Base-by-base conservation (phyloP, 768 basidiomycete species). In the Cyclocybe aegerita region DNA sequence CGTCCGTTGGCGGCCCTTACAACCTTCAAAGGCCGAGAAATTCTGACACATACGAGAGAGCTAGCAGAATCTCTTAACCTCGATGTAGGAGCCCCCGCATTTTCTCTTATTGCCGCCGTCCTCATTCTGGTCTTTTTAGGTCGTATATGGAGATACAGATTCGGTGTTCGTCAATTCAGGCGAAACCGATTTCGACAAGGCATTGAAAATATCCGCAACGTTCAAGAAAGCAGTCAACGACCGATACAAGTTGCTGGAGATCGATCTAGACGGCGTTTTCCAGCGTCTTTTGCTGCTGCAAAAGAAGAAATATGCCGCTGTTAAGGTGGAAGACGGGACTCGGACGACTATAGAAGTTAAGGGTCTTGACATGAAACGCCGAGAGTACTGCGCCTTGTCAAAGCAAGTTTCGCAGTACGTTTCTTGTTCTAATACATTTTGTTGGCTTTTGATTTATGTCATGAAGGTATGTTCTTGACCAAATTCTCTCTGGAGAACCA, bases 251-350 rank as follows among this genome's bases (percentile, higher is more conserved):
- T 80, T 98, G 16, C 85, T 99, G 40, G 97, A 99, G 65, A 99
- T 99, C 53, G 97, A 99, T 64, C 78, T 98, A 11, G 96, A 99
- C 61, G 85, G 89, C 2, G 81, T 98, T 33, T 99, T 99, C 74
- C 85, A 96, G 62, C 83, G 97, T 0, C 76, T 99, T 37, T 70
- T 99, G 1, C 79, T 99, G 9, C 71, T 99, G 47, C 96, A 98
- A 63, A 99, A 99, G 80, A 99, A 99, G 77, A 98, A 99, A 70
- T 99, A 99, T 58, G 97, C 97, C 0, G 97, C 97, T 0, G 76
- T 98, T 66, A 98, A 97, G 71, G 84, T 98, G 37, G 92, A 94
- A 60, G 91, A 93, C 55, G 64, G 85, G 23, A 78, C 80, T 0
- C 78, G 81, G 49, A 88, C 90, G 0, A 83, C 81, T 10, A 90